Evolutionary conservation across 2,329 filamentous ascomycete species (phyloP).

Genomic region (Sporothrix pallida): DNA sequence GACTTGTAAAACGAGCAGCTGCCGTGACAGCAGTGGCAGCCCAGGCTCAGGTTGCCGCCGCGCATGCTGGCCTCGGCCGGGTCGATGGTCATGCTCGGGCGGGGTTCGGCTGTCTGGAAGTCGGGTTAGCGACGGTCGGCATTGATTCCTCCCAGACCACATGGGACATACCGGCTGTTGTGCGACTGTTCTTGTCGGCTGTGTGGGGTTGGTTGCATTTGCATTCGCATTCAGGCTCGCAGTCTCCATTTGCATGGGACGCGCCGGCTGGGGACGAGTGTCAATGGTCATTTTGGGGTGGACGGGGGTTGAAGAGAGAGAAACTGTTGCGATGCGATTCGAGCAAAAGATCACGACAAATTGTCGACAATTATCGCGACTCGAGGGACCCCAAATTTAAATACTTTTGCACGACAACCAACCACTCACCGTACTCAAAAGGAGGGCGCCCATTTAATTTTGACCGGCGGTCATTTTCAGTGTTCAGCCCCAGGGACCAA

Average conservation of each 20-base stretch:
- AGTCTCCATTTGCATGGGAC: slow-evolving; percentile 24
- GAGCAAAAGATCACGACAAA: not conserved
- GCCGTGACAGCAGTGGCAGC: slow-evolving; percentile 39
- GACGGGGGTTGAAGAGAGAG: not conserved
- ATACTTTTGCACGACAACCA: not conserved
- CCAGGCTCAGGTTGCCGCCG: slow-evolving; percentile 39
- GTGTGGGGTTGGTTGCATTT: not conserved
- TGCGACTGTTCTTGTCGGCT: not conserved
- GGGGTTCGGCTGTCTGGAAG: slow-evolving; percentile 32
- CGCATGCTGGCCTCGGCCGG: slow-evolving; percentile 35
- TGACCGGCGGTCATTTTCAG: not conserved
- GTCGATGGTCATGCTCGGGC: slow-evolving; percentile 30
- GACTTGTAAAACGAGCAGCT: slow-evolving; percentile 37
- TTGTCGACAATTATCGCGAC: not conserved
- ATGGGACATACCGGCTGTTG: slow-evolving; percentile 32
- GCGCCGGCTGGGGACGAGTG: not conserved
- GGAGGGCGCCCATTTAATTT: slow-evolving; percentile 6
- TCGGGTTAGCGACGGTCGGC: no score
- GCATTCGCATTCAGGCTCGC: not conserved
- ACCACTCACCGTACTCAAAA: not conserved
- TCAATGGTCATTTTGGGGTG: slow-evolving; percentile 25
- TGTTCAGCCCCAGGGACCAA: not conserved
- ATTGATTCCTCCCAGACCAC: no score
- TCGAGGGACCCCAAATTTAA: not conserved
- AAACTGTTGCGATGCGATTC: not conserved